These are phyloP conservation scores for Endoconidiophora laricicola DNA, from an alignment of 2,329 filamentous ascomycete species.

Conservation along the genomic window DNA sequence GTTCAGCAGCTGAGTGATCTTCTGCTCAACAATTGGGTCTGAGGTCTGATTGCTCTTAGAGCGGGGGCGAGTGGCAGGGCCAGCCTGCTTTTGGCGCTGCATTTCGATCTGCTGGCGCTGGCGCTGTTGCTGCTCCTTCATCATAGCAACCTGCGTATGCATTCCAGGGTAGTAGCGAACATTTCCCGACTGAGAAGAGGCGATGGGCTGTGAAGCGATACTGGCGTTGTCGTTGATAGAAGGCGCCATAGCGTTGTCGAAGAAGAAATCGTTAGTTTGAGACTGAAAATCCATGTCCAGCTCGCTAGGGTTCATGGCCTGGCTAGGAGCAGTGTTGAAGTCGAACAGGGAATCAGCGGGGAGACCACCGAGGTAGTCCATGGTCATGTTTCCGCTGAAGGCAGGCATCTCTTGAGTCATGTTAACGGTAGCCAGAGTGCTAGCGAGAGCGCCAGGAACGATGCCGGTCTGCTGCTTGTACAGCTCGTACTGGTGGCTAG, in stretches of 20 bases:
- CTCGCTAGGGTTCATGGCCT: slow-evolving; percentile 41
- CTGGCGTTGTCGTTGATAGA: slow-evolving; percentile 30
- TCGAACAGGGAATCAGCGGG: slow-evolving; percentile 53
- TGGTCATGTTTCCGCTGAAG: slow-evolving; percentile 32
- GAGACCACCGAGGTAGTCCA: slow-evolving; percentile 38
- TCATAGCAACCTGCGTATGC: slow-evolving; percentile 73
- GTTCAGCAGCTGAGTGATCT: slow-evolving; percentile 81
- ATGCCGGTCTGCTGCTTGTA: slow-evolving; percentile 94
- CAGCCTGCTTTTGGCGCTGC: slow-evolving; percentile 25
- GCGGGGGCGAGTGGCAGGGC: slow-evolving; percentile 27
- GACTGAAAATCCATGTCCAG: slow-evolving; percentile 45
- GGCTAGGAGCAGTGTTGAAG: slow-evolving; percentile 52
- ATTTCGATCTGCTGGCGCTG: slow-evolving; percentile 39
- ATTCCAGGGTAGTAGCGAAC: slow-evolving; percentile 83
- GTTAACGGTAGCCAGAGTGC: slow-evolving; percentile 57
- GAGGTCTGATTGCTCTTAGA: slow-evolving; percentile 34
- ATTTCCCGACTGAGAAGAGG: slow-evolving; percentile 31
- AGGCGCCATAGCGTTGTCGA: slow-evolving; percentile 24
- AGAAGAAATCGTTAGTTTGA: slow-evolving; percentile 47
- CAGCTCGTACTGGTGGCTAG: slow-evolving; percentile 87
- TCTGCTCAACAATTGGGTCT: slow-evolving; percentile 71
- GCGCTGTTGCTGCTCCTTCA: slow-evolving; percentile 56
- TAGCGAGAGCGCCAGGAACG: slow-evolving; percentile 66
- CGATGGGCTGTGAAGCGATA: slow-evolving; percentile 27
- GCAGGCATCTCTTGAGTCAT: slow-evolving; percentile 37